phyloP scores from a whole-genome alignment of 139 green algal species.

The Asterochloris sp. region DNA sequence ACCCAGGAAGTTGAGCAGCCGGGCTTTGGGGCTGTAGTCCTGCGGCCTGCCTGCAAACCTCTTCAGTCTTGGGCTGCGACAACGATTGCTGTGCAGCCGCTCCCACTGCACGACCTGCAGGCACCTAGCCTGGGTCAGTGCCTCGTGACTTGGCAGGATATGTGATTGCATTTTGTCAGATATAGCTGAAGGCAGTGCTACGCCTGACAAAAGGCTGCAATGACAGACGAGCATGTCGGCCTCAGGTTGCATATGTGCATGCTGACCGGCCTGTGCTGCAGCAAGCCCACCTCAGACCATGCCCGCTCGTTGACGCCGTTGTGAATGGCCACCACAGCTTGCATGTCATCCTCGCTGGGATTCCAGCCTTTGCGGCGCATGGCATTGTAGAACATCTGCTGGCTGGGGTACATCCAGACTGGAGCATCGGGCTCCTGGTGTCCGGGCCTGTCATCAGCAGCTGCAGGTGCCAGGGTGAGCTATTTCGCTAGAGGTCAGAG shows the following conservation, averaged over 20 bases:
- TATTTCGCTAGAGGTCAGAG: too few species aligned
- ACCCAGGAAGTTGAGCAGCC: slow-evolving; percentile 86
- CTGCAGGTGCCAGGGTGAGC: background rate
- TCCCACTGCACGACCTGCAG: slow-evolving; percentile 76
- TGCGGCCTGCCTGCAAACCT: slow-evolving; percentile 76
- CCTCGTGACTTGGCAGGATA: too few species aligned
- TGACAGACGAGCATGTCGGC: too few species aligned
- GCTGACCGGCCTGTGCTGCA: background rate
- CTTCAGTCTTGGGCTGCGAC: slow-evolving; percentile 57
- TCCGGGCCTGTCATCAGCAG: slow-evolving; percentile 3
- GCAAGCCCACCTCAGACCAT: slow-evolving; percentile 59
- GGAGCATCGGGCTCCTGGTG: slow-evolving; percentile 1
- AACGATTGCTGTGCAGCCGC: slow-evolving; percentile 49
- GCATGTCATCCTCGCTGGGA: slow-evolving; percentile 75
- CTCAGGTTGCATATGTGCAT: background rate
- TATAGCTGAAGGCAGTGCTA: background rate
- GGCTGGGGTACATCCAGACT: slow-evolving; percentile 81
- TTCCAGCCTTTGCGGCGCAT: slow-evolving; percentile 92
- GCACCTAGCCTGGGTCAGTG: too few species aligned
- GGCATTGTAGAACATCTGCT: slow-evolving; percentile 93
- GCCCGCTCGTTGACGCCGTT: slow-evolving; percentile 93
- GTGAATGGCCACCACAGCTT: slow-evolving; percentile 87
- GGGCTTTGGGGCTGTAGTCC: slow-evolving; percentile 86
- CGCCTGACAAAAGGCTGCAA: background rate
- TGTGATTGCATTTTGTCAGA: too few species aligned